Evolutionary conservation across 2,329 filamentous ascomycete species (phyloP), one percentile per base, ranked within the genome.

Genomic region (Boeremia lycopersici): DNA sequence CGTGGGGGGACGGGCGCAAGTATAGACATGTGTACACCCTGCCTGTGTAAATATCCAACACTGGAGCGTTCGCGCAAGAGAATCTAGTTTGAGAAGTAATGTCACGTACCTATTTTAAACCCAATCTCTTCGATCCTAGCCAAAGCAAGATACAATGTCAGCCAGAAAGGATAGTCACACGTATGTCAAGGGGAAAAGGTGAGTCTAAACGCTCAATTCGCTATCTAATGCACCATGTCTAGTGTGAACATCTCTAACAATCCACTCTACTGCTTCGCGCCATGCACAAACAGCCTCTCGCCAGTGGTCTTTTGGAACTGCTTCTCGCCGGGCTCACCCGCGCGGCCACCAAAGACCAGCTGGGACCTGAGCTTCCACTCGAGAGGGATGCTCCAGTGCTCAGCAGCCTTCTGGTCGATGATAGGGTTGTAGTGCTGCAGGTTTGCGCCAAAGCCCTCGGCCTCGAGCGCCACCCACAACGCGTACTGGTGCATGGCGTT

Each of bases 391-490:
- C 82, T 82, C 89, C 90, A 96, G 65, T 85, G 79, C 59, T 79
- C 79, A 39, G 82, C 78, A 48, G 92, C 88, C 78, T 87, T 85
- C 62, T 82, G 81, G 77, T 96, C 89, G 65, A 96, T 85, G 54
- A 96, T 77, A 17, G 91, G 91, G 84, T 91, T 95, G 82, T 96
- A 96, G 81, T 96, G 92, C 82, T 96, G 92, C 48, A 96, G 83
- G 82, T 93, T 96, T 73, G 88, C 89, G 62, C 91, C 91, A 52
- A 96, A 84, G 28, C 92, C 91, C 74, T 95, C 91, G 57, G 87
- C 82, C 78, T 93, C 89, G 53, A 96, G 85, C 4, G 88, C 89
- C 15, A 87, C 88, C 92, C 92, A 96, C 64, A 91, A 74, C 62
- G 86, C 81, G 77, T 85, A 89, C 81, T 96, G 90, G 70, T 90